Base-by-base conservation (phyloP, 352 stramenopile species). In the Phytophthora citricola region DNA sequence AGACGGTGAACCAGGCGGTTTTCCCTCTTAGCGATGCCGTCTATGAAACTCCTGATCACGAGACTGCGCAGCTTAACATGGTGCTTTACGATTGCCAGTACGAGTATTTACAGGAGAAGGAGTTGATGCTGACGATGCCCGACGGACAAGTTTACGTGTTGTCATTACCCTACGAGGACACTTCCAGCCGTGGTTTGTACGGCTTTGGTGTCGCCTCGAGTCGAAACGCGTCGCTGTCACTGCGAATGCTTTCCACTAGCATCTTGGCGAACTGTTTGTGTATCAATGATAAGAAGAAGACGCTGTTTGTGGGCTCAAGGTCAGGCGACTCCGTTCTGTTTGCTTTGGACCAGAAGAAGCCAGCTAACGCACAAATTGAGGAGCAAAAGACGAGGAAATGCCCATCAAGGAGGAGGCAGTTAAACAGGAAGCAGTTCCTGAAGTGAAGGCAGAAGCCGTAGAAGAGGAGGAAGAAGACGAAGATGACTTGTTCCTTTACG, bases 281-380 rank as follows among this genome's bases (percentile, higher is more conserved):
- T 32, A 71, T 90, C 12, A 74, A 94, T 43, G 53, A 85, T n/a
- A 66, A 79, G 11, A 78, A 73, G 24, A 85, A 89, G 49, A 91
- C 85, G 8, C 39, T 95, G 8, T 95, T 95, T 63, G 67, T 95
- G 14, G 88, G 88, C n/a, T 93, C 88, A 39, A 72, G 85, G 11
- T 90, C 84, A 0, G 88, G 88, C 1, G 85, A 95, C 54, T 95
- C 88, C 1, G 71, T 93, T 26, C 43, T 95, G 15, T 93, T 89
- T 48, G 61, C 80, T 17, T 81, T 81, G 27, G 50, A 83, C n/a
- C 67, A 82, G 51, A 76, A 86, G 31, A 73, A 66, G 29, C 48
- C 71, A 7, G 29, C 65, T 11, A 68, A 61, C 64, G 47, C 36
- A 63, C 59, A 66, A 46, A 55, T 50, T 27, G 52, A 68, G 26